Evolutionary conservation across 2,329 filamentous ascomycete species (phyloP), one percentile per base, ranked within the genome.

Genomic region (Cladophialophora immunda): DNA sequence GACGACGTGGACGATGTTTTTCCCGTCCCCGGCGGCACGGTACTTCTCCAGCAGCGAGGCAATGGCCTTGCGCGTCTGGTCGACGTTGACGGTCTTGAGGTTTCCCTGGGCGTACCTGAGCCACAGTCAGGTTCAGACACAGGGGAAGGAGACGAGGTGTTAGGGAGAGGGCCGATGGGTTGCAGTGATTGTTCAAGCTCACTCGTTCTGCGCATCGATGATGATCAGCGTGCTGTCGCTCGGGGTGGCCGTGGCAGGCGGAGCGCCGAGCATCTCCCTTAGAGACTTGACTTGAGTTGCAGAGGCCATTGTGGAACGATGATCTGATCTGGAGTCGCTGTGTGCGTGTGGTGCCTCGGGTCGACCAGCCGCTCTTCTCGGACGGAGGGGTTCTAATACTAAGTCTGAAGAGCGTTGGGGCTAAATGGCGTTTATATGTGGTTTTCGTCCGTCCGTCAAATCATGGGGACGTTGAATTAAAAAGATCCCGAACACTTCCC

Each of bases 161-260:
- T 11, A 17, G 54, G 19, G 22, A 34, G 6, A 29, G 54, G 13
- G 25, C n/a, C 54, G 7, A 15, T 29, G 30, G 19, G 29, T 17
- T 63, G 53, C 32, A 54, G 29, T 29, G 47, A 11, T 25, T 25
- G 17, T 47, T 45, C 30, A n/a, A 53, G 17, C 66, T 30, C 89
- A 91, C 77, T 92, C 89, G 74, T 90, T 90, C 73, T 92, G 89
- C 0, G 89, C 89, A 74, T 91, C 89, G 73, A 91, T 88, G 76
- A 91, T 90, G 72, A 91, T 77, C 53, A 91, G 82, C 1, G 85
- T 84, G 69, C 84, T 87, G 78, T 91, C 87, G 52, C 77, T 75
- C 0, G 84, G 79, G 0, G 85, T 84, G 7, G 88, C 88, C 0
- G 84, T 85, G 15, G 85, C 87, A 27, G 83, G 82, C 9, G 80